These are phyloP conservation scores for Galerina sulciceps DNA, from an alignment of 768 basidiomycete species.

Conservation along the genomic window DNA sequence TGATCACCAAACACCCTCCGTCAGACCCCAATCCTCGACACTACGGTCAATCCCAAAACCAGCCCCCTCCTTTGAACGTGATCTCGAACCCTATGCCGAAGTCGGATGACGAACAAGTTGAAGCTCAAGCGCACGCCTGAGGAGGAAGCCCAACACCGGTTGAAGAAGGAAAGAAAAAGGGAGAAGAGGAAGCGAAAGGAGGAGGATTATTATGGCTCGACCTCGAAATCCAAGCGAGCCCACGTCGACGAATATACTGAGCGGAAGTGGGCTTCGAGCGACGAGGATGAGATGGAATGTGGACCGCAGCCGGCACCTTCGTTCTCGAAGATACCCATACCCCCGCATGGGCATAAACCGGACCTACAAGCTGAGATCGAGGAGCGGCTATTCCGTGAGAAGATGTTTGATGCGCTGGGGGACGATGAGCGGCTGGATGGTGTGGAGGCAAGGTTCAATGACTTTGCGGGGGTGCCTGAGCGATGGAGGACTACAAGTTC, in stretches of 20 bases:
- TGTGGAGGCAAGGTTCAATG: conserved; percentile 66
- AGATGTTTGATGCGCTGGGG: conserved; percentile 71
- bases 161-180: conserved; percentile 33
- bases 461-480: conserved; percentile 73
- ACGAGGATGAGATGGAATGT: conserved; percentile 39
- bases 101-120: conserved; percentile 49
- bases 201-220: conserved; percentile 8
- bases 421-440: conserved; percentile 74
- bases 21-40: too few species aligned
- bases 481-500: conserved; percentile 55
- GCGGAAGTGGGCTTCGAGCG: conserved; percentile 55
- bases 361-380: conserved; percentile 61
- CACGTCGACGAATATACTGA: conserved; percentile 24
- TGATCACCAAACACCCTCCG: neutral
- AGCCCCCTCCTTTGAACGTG: neutral
- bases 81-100: neutral
- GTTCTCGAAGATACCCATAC: neutral
- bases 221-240: conserved; percentile 29
- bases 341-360: conserved; percentile 28
- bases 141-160: conserved; percentile 53
- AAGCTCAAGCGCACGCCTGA: conserved; percentile 67
- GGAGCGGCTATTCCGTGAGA: conserved; percentile 70
- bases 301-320: conserved; percentile 24
- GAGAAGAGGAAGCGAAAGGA: conserved; percentile 29
- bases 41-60: too few species aligned